These are phyloP conservation scores for Isoetes taiwanensis DNA, from an alignment of 75 land plant species.

Conservation along the genomic window DNA sequence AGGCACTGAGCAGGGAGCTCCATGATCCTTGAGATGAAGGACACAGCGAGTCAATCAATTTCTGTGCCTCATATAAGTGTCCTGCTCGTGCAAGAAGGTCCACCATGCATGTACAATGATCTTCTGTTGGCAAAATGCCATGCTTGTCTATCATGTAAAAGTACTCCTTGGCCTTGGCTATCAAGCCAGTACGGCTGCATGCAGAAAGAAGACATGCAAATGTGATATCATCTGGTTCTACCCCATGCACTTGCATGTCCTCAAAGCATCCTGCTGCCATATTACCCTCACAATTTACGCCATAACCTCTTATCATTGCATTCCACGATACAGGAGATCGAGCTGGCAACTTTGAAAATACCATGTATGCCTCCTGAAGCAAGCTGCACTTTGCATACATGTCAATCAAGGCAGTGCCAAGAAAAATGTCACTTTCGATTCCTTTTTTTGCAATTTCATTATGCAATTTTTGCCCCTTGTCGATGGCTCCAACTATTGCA, in stretches of 20 bases:
- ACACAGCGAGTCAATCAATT: too few species aligned
- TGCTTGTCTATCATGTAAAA: too few species aligned
- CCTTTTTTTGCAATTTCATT: slow-evolving; percentile 7
- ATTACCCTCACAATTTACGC: slow-evolving; percentile 13
- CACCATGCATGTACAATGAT: too few species aligned
- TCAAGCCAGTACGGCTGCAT: slow-evolving; percentile 26
- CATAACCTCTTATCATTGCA: slow-evolving; percentile 22
- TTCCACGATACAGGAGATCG: slow-evolving; percentile 31
- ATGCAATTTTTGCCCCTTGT: slow-evolving; percentile 7
- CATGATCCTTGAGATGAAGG: too few species aligned
- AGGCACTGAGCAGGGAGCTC: too few species aligned
- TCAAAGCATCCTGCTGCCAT: slow-evolving; percentile 19
- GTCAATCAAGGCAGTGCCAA: slow-evolving; percentile 23
- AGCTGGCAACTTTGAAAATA: slow-evolving; percentile 17
- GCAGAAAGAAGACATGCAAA: slow-evolving; percentile 29
- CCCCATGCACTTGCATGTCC: slow-evolving; percentile 12
- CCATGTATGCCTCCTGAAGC: slow-evolving; percentile 6
- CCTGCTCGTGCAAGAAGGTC: too few species aligned
- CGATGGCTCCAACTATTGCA: not conserved
- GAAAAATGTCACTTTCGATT: slow-evolving; percentile 8
- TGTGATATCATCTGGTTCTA: slow-evolving; percentile 22
- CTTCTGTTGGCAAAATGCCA: too few species aligned
- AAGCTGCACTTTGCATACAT: slow-evolving; percentile 33
- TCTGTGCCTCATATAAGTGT: too few species aligned
- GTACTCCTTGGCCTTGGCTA: slow-evolving; percentile 15